Base-by-base conservation (phyloP, 805 yeast genomes). In the Naumovozyma baii region DNA sequence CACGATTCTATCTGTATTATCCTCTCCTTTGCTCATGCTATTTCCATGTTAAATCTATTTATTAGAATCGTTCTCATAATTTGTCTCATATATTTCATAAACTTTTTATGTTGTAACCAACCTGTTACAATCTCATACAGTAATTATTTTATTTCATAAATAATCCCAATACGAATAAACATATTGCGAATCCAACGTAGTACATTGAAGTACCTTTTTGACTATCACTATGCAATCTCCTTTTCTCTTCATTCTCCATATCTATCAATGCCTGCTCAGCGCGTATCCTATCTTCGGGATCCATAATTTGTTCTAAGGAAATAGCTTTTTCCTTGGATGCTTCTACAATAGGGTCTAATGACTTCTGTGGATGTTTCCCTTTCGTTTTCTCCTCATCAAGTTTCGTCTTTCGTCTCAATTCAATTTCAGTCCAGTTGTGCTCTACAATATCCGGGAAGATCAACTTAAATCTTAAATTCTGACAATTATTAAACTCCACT, bases 261-360 rank as follows among this genome's bases (percentile, higher is more conserved):
- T 36, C 39, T 18, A 43, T 37, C 29, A 55, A 41, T 5, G 53
- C 54, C 34, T 55, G 51, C 39, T 57, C 56, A 9, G 72, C 75
- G 49, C 79, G 67, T 37, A 81, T 77, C 42, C 82, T 69, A 57
- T 82, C 90, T 52, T 82, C 90, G 0, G 83, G 80, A 52, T 80
- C 85, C 39, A 61, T 47, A 40, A 70, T 73, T 19, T 64, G 62
- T 28, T 68, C 67, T 3, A 65, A 37, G 16, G 58, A 45, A 22
- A 62, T 51, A 3, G 57, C 64, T 38, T 57, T 50, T 37, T 60
- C 62, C 41, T 51, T 54, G 5, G 57, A 55, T 10, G 61, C 59
- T 30, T 51, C 51, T 30, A 48, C 59, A 22, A 55, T 35, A 44
- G 57, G 46, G 48, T 59, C 46, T 22, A 29, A 32, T 7, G 40